Conservation (phyloP, 306 rosid species). For the Leucaena leucocephala region DNA sequence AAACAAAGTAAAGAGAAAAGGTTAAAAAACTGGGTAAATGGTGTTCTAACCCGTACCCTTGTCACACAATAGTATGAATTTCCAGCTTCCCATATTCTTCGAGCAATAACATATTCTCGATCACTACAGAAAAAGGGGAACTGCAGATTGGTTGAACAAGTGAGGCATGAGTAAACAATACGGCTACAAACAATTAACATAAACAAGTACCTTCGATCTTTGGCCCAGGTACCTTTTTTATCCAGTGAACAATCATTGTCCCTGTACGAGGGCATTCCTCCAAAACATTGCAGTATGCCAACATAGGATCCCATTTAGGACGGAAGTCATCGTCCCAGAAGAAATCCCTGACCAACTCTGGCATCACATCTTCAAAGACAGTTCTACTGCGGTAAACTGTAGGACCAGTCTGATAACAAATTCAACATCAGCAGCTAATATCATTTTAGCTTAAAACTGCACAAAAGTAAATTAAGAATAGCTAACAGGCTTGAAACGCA, state of each 20-base stretch:
- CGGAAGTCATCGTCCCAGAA: constrained; percentile 99
- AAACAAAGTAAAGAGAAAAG: constrained; percentile 31
- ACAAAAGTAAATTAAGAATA: not conserved
- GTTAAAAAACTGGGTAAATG: not conserved
- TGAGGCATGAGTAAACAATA: constrained; percentile 40
- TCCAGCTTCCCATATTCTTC: constrained; percentile 98
- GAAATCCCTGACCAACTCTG: constrained; percentile 96
- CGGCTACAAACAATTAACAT: not conserved
- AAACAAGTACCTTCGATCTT: constrained; percentile 20
- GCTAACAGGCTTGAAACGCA: not conserved
- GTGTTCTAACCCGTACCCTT: constrained; percentile 60
- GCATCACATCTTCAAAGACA: constrained; percentile 89
- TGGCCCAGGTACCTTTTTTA: constrained; percentile 78
- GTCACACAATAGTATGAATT: constrained; percentile 88
- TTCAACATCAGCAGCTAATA: constrained; percentile 41
- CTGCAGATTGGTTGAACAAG: constrained; percentile 49
- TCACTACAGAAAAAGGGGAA: constrained; percentile 99
- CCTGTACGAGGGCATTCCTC: constrained; percentile 85
- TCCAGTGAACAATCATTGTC: constrained; percentile 84
- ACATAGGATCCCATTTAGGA: constrained; percentile 97
- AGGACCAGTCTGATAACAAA: constrained; percentile 73
- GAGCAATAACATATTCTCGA: constrained; percentile 93
- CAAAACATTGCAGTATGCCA: constrained; percentile 68
- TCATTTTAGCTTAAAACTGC: constrained; percentile 28
- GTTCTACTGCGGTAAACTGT: constrained; percentile 88